Evolutionary conservation across 2,329 filamentous ascomycete species (phyloP).

Genomic region (Pezicula radicicola): DNA sequence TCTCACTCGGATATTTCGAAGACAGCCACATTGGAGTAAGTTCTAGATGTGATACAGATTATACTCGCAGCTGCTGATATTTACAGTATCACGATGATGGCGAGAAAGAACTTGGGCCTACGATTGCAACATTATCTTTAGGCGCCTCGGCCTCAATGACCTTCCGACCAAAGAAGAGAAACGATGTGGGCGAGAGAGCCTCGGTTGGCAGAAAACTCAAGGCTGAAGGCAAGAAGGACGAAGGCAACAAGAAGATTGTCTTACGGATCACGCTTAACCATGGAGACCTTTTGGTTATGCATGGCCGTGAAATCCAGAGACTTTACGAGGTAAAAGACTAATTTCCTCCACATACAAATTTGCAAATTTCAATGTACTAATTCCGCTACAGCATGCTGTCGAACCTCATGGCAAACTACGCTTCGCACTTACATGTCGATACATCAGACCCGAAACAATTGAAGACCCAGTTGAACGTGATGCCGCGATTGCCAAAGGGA

Average conservation of each 20-base stretch:
- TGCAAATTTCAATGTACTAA: conserved; percentile 14
- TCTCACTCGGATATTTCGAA: conserved; percentile 62
- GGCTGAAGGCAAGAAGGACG: conserved; percentile 22
- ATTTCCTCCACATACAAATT: neutral
- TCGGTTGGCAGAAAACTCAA: conserved; percentile 20
- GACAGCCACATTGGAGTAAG: conserved; percentile 52
- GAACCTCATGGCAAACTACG: conserved; percentile 46
- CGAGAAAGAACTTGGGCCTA: conserved; percentile 58
- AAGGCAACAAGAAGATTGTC: conserved; percentile 27
- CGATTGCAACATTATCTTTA: conserved; percentile 59
- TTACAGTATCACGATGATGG: conserved; percentile 64
- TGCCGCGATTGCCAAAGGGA: conserved; percentile 28
- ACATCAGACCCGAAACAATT: conserved; percentile 44
- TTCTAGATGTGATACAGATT: conserved; percentile 2
- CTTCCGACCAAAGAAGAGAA: conserved; percentile 49
- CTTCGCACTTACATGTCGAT: conserved; percentile 55
- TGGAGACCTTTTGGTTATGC: conserved; percentile 64
- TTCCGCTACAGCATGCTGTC: conserved; percentile 43
- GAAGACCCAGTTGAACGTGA: conserved; percentile 20
- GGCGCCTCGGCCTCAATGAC: conserved; percentile 57
- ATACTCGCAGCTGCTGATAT: conserved; percentile 6
- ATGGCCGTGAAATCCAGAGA: conserved; percentile 55
- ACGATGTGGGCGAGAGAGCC: conserved; percentile 15
- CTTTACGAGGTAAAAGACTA: conserved; percentile 47
- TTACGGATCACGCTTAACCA: conserved; percentile 48